Conservation (phyloP, 202 grass and related monocot species). For the Setaria viridis region DNA sequence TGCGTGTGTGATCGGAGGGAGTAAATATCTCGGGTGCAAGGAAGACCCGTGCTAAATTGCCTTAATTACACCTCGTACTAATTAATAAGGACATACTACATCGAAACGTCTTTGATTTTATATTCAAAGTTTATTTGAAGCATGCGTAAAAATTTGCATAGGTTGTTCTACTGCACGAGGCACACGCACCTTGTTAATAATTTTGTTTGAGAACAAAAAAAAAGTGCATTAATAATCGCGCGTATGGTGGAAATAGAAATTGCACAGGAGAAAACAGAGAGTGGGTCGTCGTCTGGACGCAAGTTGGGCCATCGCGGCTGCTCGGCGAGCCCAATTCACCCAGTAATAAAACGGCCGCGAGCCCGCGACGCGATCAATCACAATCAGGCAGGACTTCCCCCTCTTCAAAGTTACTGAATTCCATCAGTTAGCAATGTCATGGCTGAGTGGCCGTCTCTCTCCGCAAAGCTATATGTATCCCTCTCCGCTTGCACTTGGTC, state of each 20-base stretch:
- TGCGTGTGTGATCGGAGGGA: no score
- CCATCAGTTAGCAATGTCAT: not conserved
- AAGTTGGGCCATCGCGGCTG: no score
- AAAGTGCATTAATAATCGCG: no score
- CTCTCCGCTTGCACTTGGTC: conserved; percentile 1
- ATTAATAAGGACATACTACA: no score
- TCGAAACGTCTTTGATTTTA: not conserved
- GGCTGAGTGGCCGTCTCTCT: conserved; percentile 35
- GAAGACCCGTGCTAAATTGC: not conserved
- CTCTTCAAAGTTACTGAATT: not conserved
- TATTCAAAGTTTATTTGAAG: not conserved
- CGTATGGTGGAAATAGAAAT: not conserved
- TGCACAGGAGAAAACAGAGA: no score
- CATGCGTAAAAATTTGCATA: not conserved
- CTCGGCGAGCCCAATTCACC: no score
- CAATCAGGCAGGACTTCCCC: no score
- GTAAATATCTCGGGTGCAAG: not conserved
- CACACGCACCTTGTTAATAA: not conserved
- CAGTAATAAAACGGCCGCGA: no score
- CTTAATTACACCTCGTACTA: not conserved
- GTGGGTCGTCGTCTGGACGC: no score
- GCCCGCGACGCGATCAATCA: no score
- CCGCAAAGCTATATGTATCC: conserved; percentile 13
- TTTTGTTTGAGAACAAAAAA: not conserved
- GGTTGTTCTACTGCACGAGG: no score